These are phyloP conservation scores for Pichia membranifaciens DNA, from an alignment of 805 yeast genomes.

Conservation along the genomic window DNA sequence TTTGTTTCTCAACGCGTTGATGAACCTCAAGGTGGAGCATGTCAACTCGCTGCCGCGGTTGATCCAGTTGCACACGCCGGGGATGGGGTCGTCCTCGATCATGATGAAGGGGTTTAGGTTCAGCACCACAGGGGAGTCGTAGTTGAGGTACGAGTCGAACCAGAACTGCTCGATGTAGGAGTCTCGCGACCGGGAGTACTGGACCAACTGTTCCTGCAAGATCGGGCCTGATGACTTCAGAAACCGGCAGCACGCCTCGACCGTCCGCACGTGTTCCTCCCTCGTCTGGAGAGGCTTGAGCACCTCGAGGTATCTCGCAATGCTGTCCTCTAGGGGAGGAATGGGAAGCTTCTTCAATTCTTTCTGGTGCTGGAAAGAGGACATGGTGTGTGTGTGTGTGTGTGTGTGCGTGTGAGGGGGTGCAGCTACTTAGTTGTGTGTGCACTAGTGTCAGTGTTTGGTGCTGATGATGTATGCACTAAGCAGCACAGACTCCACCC, in stretches of 20 bases:
- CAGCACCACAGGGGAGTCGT: constrained; percentile 86
- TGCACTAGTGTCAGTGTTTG: no score
- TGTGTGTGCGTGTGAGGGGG: neutral
- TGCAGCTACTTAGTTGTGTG: no score
- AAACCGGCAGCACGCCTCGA: constrained; percentile 51
- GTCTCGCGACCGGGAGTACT: constrained; percentile 56
- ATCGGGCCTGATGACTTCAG: constrained; percentile 49
- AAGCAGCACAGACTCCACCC: no score
- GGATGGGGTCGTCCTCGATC: constrained; percentile 87
- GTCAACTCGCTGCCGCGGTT: constrained; percentile 78
- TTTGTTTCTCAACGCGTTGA: constrained; percentile 69
- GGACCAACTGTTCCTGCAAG: constrained; percentile 57
- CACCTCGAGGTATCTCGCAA: constrained; percentile 57
- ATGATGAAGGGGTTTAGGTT: constrained; percentile 87
- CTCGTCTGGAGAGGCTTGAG: constrained; percentile 79
- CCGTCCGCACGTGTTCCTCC: constrained; percentile 57
- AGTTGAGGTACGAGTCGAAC: constrained; percentile 84
- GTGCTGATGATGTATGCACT: no score
- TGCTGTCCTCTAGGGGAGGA: constrained; percentile 66
- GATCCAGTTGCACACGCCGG: constrained; percentile 56
- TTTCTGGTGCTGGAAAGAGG: constrained; percentile 54
- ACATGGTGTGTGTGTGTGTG: constrained; percentile 12
- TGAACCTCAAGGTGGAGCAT: constrained; percentile 69
- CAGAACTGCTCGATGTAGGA: constrained; percentile 91
- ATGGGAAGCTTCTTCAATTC: constrained; percentile 67